phyloP scores from a whole-genome alignment of 129 eudicot species.

The Artemisia argyi region DNA sequence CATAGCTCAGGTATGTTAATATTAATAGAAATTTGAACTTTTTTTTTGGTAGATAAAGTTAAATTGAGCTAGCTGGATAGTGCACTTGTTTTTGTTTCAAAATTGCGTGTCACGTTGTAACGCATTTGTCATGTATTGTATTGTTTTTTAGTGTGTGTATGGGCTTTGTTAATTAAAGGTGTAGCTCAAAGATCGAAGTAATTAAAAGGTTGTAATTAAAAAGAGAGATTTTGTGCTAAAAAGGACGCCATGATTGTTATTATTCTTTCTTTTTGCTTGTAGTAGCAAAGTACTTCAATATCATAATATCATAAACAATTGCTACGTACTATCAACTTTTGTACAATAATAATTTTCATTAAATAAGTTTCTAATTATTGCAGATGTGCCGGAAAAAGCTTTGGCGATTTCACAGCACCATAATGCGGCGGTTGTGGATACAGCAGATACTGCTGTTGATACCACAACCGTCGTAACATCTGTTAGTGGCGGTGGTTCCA shows the following conservation, averaged over 20 bases:
- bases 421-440: constrained; percentile 10
- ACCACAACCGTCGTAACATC: constrained; percentile 22
- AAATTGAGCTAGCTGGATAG: not conserved
- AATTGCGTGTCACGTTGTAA: constrained; percentile 28
- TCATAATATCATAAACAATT: constrained; percentile 17
- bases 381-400: constrained; percentile 66
- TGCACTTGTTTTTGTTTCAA: constrained; percentile 15
- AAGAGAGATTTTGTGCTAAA: constrained; percentile 41
- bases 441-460: constrained; percentile 16
- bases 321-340: constrained; percentile 23
- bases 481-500: constrained; percentile 37
- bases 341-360: not conserved
- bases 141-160: constrained; percentile 16
- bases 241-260: constrained; percentile 58
- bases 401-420: constrained; percentile 17
- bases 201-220: constrained; percentile 22
- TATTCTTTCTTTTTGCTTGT: constrained; percentile 34
- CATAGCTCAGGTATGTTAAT: constrained; percentile 68
- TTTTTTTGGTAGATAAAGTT: not conserved
- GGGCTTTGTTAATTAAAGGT: constrained; percentile 24
- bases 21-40: not conserved
- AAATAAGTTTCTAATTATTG: not conserved
- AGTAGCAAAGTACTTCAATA: constrained; percentile 38
- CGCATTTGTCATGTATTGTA: constrained; percentile 24
- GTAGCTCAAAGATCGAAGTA: constrained; percentile 42